phyloP scores from a whole-genome alignment of 2,329 filamentous ascomycete species.

The Cadophora gregata region DNA sequence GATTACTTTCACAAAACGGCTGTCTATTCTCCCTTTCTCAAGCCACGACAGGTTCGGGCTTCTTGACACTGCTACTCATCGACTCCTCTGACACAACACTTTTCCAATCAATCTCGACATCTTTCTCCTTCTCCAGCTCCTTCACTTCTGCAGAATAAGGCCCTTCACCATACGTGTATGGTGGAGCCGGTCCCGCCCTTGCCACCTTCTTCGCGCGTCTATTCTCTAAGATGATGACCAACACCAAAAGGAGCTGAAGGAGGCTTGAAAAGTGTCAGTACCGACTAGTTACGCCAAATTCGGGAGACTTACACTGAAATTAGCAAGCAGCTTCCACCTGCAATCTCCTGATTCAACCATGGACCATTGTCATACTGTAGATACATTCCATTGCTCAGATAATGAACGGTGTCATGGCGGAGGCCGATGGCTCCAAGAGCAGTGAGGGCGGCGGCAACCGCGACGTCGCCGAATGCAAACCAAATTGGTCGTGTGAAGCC shows the following conservation, averaged over 20 bases:
- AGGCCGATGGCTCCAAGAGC: constrained; percentile 10
- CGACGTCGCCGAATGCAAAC: constrained; percentile 3
- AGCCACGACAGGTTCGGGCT: constrained; percentile 1
- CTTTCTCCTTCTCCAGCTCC: constrained; percentile 10
- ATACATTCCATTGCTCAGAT: constrained; percentile 16
- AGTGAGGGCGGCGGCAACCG: neutral
- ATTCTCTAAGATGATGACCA: constrained; percentile 12
- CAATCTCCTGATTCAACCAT: constrained; percentile 2
- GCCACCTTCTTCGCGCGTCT: constrained; percentile 2
- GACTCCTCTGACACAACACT: constrained; percentile 19
- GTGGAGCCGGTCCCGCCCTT: neutral
- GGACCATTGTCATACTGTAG: neutral
- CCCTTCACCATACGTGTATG: neutral
- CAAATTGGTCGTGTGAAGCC: neutral
- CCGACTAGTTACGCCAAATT: too few relatives aligned
- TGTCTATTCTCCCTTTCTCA: neutral
- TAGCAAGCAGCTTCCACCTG: constrained; percentile 14
- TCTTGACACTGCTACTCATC: constrained; percentile 1
- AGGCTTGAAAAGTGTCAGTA: constrained; percentile 13
- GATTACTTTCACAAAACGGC: too few relatives aligned
- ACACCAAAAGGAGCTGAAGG: constrained; percentile 6
- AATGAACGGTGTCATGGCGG: constrained; percentile 11
- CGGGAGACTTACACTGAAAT: constrained; percentile 9
- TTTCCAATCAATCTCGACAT: constrained; percentile 17
- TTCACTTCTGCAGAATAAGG: neutral